Base-by-base conservation (phyloP, 495 filamentous ascomycete genomes). In the Hyaloscypha finlandica region DNA sequence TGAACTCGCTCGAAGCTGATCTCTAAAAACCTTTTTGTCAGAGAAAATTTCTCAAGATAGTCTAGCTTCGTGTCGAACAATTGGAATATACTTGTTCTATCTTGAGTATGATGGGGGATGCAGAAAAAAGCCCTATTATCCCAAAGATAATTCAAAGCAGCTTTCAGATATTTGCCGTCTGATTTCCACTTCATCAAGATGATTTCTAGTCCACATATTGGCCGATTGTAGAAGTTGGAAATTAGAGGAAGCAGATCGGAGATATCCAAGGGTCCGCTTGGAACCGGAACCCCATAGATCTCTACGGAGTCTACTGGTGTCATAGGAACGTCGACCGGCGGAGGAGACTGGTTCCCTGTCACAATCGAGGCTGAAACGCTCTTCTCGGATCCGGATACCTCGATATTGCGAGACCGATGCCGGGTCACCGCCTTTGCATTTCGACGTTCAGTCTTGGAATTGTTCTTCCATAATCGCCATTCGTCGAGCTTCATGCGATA, bases 401-500 rank as follows among this genome's bases (percentile, higher is more conserved):
- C 16, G 42, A 32, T 12, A 59, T 20, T 20, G 51, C 29, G 61
- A 8, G 11, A 14, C 22, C 39, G 42, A 42, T 30, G 30, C 22
- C 19, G 22, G 51, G 53, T 25, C 29, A 12, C 8, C 22, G 20
- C 29, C 53, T 56, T 56, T 5, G 53, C 8, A 8, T 6, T 30
- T 56, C 42, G 53, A 56, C 53, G 22, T 29, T 31, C 29, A 29
- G 25, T 56, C 8, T 31, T 56, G 8, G 53, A 56, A 56, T 56
- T 56, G 29, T 66, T 59, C 52, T 66, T 66, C 12, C 45, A 56
- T 8, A 61, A 53, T 11, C 20, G 33, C 64, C 64, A 66, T 35
- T 60, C 55, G 56, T 66, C 64, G 59, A 66, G 37, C 39, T 53
- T 68, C 66, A 68, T 63, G 33, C 60, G 66, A n/a, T 68, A 68